Percentiles rank a stretch among this genome's conserved stretches.
These are phyloP conservation scores for Ascosphaera acerosa DNA, from an alignment of 2,329 filamentous ascomycete species.

Conservation along the genomic window DNA sequence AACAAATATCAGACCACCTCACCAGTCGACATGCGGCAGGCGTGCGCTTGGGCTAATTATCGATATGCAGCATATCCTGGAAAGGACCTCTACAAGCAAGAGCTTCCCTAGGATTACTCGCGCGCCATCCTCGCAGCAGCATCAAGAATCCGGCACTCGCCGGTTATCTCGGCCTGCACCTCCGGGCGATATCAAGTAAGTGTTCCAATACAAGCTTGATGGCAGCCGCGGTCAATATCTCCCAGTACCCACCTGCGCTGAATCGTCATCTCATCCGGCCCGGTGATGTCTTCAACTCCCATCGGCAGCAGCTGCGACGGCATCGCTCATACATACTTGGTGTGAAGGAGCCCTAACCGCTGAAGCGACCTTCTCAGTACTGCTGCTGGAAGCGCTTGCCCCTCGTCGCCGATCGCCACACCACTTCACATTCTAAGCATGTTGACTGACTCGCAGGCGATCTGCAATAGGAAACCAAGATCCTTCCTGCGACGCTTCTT, in stretches of 20 bases:
- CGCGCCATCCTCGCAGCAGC: constrained; percentile 15
- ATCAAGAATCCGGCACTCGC: constrained; percentile 6
- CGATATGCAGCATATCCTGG: constrained; percentile 32
- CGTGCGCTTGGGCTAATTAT: background rate
- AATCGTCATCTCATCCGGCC: too few relatives aligned
- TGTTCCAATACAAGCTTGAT: constrained; percentile 6
- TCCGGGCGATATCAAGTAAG: constrained; percentile 40
- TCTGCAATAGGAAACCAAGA: constrained; percentile 44
- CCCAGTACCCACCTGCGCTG: too few relatives aligned
- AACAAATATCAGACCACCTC: constrained; percentile 2
- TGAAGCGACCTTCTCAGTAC: background rate
- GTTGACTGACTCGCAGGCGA: constrained; percentile 2
- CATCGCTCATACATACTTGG: background rate
- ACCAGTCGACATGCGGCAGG: constrained; percentile 1
- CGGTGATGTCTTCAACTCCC: constrained; percentile 2
- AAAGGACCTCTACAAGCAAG: constrained; percentile 39
- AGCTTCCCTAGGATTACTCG: constrained; percentile 25
- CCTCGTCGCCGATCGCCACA: background rate
- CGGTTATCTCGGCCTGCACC: constrained; percentile 9
- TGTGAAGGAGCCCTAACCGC: background rate
- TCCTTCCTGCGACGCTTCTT: constrained; percentile 80
- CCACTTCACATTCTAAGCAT: constrained; percentile 3
- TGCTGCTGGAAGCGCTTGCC: background rate
- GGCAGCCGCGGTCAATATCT: too few relatives aligned
- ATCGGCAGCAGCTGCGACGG: background rate